Percentiles rank a stretch among this genome's conserved stretches.
Conservation (phyloP, 768 basidiomycete genomes). For the Serendipita sp. region DNA sequence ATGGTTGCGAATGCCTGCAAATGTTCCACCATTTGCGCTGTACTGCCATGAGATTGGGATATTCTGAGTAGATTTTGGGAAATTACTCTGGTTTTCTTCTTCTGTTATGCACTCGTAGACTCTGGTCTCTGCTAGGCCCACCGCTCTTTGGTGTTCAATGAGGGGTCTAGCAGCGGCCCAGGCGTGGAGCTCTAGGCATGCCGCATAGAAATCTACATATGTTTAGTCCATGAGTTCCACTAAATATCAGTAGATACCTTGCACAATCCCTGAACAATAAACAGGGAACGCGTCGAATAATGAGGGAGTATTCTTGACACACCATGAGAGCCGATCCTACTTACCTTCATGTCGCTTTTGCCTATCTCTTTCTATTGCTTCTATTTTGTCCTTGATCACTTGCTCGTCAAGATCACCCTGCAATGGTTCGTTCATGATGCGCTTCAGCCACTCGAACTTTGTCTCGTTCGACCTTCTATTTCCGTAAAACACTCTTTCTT, state of each 20-base stretch:
- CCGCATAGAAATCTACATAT: background rate
- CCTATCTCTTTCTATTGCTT: background rate
- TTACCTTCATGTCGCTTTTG: background rate
- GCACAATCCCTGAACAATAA: background rate
- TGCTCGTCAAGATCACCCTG: background rate
- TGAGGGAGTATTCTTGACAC: background rate
- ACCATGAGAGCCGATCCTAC: too few relatives aligned
- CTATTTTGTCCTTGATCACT: background rate
- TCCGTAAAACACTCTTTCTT: background rate
- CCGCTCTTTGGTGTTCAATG: background rate
- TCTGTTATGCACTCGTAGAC: background rate
- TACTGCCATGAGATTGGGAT: too few relatives aligned
- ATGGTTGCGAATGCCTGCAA: too few relatives aligned
- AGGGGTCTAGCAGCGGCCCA: background rate
- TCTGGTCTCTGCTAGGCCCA: background rate
- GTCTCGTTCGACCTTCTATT: background rate
- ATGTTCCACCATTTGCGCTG: too few relatives aligned
- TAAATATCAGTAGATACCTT: background rate
- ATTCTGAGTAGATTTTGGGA: too few relatives aligned
- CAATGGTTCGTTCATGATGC: background rate
- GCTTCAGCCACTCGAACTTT: background rate
- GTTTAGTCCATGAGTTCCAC: background rate
- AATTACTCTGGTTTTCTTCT: too few relatives aligned
- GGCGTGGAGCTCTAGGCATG: background rate
- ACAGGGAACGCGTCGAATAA: background rate